Percentiles rank a stretch among this genome's conserved stretches.
Conservation (phyloP, 176 grass and related monocot genomes). For the Puccinellia tenuiflora region DNA sequence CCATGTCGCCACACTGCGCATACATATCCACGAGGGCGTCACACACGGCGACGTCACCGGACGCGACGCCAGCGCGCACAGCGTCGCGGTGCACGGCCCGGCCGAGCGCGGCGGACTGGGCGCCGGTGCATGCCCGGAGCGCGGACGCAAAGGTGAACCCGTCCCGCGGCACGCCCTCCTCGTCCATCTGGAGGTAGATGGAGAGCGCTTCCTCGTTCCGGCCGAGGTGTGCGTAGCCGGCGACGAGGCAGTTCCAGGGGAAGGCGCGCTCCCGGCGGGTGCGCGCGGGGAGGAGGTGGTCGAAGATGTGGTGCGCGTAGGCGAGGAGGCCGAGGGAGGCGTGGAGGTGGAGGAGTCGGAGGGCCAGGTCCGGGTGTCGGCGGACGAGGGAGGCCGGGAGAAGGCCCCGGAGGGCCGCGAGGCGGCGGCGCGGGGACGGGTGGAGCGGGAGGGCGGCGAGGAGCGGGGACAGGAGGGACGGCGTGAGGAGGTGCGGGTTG, state of each 20-base stretch:
- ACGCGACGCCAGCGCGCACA: conserved; percentile 39
- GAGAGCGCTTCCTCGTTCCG: conserved; percentile 59
- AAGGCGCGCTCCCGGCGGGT: conserved; percentile 25
- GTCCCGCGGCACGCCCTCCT: conserved; percentile 49
- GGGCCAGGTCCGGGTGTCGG: conserved; percentile 21
- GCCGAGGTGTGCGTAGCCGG: conserved; percentile 38
- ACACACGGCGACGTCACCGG: conserved; percentile 21
- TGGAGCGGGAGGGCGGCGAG: conserved; percentile 34
- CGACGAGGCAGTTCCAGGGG: conserved; percentile 62
- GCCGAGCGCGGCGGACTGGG: conserved; percentile 26
- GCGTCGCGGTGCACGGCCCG: conserved; percentile 47
- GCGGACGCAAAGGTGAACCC: conserved; percentile 43
- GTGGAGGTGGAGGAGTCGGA: conserved; percentile 38
- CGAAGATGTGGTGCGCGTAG: conserved; percentile 66
- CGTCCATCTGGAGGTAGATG: conserved; percentile 70
- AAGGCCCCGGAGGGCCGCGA: conserved; percentile 23
- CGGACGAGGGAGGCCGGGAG: conserved; percentile 44
- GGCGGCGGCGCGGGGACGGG: conserved; percentile 46
- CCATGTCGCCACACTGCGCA: conserved; percentile 47
- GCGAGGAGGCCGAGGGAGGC: conserved; percentile 43
- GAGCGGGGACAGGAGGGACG: neutral
- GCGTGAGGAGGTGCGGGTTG: conserved; percentile 27
- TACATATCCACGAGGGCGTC: conserved; percentile 61
- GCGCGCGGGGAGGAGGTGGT: conserved; percentile 40
- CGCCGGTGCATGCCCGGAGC: conserved; percentile 47